These are phyloP conservation scores for Epithemia pelagica DNA, from an alignment of 108 stramenopile genomes.

Conservation along the genomic window DNA sequence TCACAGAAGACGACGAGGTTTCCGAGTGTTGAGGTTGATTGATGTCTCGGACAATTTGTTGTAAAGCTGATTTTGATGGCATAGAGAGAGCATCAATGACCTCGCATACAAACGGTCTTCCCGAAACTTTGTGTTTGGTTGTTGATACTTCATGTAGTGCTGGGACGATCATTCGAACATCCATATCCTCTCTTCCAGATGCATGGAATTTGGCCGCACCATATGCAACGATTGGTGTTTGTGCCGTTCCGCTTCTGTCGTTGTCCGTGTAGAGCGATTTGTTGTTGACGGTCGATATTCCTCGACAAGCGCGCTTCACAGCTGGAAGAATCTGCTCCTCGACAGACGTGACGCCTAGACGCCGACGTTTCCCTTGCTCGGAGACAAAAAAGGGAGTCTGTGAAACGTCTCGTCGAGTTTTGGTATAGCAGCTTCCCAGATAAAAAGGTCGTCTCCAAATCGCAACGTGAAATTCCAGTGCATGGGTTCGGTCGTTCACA, in stretches of 20 bases:
- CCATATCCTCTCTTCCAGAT: conserved; percentile 85
- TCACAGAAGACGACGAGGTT: neutral
- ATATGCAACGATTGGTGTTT: conserved; percentile 27
- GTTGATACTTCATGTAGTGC: conserved; percentile 14
- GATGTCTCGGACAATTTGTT: conserved; percentile 29
- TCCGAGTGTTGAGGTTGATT: conserved; percentile 15
- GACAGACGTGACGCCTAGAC: conserved; percentile 61
- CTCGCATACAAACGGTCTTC: conserved; percentile 77
- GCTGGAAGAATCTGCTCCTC: conserved; percentile 70
- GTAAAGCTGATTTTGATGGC: conserved; percentile 30
- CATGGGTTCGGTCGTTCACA: neutral
- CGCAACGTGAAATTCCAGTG: conserved; percentile 31
- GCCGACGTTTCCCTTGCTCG: conserved; percentile 22
- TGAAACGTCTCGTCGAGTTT: conserved; percentile 58
- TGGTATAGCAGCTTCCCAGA: conserved; percentile 64
- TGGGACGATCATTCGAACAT: conserved; percentile 80
- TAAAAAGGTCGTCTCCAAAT: conserved; percentile 63
- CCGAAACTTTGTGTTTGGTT: conserved; percentile 25
- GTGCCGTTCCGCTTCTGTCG: neutral
- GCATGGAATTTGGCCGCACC: conserved; percentile 84
- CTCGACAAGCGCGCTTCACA: conserved; percentile 35
- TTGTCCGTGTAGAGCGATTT: neutral
- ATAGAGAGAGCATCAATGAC: conserved; percentile 54
- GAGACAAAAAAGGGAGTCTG: conserved; percentile 76
- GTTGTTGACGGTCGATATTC: conserved; percentile 61